Conservation (phyloP, 257 asterid genomes). For the Hygrophila difformis region DNA sequence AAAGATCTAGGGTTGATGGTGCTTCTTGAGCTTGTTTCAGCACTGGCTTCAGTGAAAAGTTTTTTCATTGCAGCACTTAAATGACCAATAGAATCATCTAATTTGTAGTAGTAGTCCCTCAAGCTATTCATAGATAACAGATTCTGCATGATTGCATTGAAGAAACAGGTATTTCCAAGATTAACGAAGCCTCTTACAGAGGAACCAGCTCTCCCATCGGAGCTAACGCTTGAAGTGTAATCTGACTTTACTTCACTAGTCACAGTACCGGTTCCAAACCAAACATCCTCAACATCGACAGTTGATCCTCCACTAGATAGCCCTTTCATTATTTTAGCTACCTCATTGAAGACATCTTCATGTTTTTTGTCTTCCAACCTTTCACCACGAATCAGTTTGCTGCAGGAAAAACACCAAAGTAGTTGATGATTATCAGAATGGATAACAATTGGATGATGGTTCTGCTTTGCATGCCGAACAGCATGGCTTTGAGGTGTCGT, state of each 20-base stretch:
- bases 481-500: conserved; percentile 72
- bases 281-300: conserved; percentile 61
- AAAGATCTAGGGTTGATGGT: conserved; percentile 63
- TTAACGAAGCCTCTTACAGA: conserved; percentile 66
- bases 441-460: conserved; percentile 58
- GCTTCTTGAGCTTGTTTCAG: conserved; percentile 37
- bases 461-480: conserved; percentile 62
- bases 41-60: conserved; percentile 44
- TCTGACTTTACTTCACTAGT: conserved; percentile 35
- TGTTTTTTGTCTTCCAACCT: conserved; percentile 42
- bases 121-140: conserved; percentile 51
- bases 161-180: conserved; percentile 95
- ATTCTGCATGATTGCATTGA: conserved; percentile 79
- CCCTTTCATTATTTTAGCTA: conserved; percentile 49
- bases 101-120: conserved; percentile 41
- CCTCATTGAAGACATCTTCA: conserved; percentile 42
- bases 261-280: conserved; percentile 65
- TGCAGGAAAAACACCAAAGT: conserved; percentile 66
- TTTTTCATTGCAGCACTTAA: conserved; percentile 58
- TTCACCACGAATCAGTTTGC: conserved; percentile 35
- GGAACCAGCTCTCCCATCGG: conserved; percentile 27
- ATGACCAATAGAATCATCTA: conserved; percentile 64
- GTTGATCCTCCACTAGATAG: conserved; percentile 31
- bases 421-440: conserved; percentile 62
- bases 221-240: conserved; percentile 20